Evolutionary conservation across 148 eudicot genomes (phyloP), one percentile per base, ranked within the genome.

Genomic region (Nepenthes gracilis): DNA sequence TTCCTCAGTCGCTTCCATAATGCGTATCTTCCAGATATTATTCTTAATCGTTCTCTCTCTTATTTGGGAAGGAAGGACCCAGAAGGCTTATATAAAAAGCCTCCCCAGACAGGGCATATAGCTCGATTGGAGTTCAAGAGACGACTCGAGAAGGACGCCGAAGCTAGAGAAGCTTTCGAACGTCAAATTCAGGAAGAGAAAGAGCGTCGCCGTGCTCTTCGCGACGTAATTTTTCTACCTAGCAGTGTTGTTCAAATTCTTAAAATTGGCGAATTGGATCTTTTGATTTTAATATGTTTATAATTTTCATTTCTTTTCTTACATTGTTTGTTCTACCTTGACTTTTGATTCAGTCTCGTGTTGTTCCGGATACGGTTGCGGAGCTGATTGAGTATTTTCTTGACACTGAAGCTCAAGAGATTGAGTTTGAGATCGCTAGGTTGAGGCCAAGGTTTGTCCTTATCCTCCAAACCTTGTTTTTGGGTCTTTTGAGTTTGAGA

Each of bases 381-480:
- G 83, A 57, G 64, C 62, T 93, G 67, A 75, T 89, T 12, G 97
- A 93, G 80, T 89, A 86, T 75, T 84, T 93, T 53, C 95, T 93
- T 57, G 97, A 93, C 70, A 89, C 97, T 2, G 97, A 93, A 69
- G 99, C 99, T 76, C 99, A 75, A 48, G 99, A 89, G 75, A 71
- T 93, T 67, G 95, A 93, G 59, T 79, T 70, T 56, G 99, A 93
- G 83, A 81, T 93, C 59, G 83, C 97, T 35, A 73, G 88, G 57
- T 66, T 93, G 73, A 84, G 99, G 66, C 92, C 87, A 43, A 78
- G 89, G 99, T 77, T 47, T 62, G 77, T 83, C 60, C 6, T 70
- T 64, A 23, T 40, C 33, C 59, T 50, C 2, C 34, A n/a, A 23
- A 32, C 32, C 9, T 51, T n/a, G 2, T 63, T 33, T 1, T 14